Conservation (phyloP, 345 rosid genomes). For the Gossypium anomalum region DNA sequence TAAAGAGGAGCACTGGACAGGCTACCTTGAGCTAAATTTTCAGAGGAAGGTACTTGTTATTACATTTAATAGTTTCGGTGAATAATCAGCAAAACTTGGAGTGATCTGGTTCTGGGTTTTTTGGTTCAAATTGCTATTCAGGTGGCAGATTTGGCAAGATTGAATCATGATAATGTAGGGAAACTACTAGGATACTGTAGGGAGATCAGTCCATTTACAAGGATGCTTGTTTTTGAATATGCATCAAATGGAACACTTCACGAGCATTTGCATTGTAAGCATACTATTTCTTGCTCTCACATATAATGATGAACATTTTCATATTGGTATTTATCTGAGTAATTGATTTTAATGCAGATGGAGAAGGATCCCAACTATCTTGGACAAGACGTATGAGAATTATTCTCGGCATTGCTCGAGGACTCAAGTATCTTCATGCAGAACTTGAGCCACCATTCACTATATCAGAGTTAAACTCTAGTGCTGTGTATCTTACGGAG, state of each 20-base stretch:
- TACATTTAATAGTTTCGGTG: neutral
- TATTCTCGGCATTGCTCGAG: conserved; percentile 70
- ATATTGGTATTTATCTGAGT: conserved; percentile 15
- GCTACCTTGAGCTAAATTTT: conserved; percentile 87
- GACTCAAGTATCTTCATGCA: conserved; percentile 84
- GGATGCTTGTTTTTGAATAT: conserved; percentile 94
- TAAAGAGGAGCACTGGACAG: conserved; percentile 92
- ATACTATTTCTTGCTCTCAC: conserved; percentile 1
- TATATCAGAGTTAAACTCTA: conserved; percentile 85
- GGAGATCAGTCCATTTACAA: conserved; percentile 76
- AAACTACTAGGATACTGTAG: conserved; percentile 84
- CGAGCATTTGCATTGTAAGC: conserved; percentile 95
- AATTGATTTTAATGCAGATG: conserved; percentile 48
- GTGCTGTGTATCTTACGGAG: conserved; percentile 87
- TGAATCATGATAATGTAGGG: conserved; percentile 72
- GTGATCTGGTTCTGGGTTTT: conserved; percentile 11
- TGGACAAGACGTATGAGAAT: conserved; percentile 95
- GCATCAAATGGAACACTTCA: conserved; percentile 92
- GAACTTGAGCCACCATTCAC: conserved; percentile 91
- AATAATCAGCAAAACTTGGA: conserved; percentile 2
- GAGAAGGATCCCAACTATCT: conserved; percentile 80
- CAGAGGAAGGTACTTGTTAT: conserved; percentile 72
- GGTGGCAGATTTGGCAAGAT: conserved; percentile 97
- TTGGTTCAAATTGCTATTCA: conserved; percentile 30
- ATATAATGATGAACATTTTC: neutral